Evolutionary conservation across 2,329 filamentous ascomycete species (phyloP).

Genomic region (Penicillium occitanis): DNA sequence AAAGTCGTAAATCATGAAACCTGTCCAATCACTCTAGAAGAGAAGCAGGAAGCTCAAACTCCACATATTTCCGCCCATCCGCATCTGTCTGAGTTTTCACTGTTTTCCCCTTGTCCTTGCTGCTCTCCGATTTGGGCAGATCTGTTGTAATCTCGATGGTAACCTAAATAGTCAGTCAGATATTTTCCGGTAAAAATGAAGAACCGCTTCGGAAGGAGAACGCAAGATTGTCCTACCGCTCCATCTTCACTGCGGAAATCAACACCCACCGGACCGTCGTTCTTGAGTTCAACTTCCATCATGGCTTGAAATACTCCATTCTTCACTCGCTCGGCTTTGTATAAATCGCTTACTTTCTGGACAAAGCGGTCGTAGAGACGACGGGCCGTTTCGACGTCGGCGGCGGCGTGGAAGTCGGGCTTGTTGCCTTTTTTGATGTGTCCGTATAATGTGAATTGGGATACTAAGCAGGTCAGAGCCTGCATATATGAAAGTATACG

Average conservation of each 20-base stretch:
- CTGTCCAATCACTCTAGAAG: conserved; percentile 25
- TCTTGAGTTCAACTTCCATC: conserved; percentile 95
- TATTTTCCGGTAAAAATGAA: conserved; percentile 23
- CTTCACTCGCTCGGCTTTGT: conserved; percentile 74
- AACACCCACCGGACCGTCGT: conserved; percentile 73
- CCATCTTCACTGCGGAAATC: conserved; percentile 58
- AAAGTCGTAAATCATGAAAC: background rate
- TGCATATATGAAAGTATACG: background rate
- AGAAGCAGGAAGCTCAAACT: conserved; percentile 26
- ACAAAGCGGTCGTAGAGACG: conserved; percentile 83
- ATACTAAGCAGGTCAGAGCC: conserved; percentile 60
- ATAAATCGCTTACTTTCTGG: conserved; percentile 69
- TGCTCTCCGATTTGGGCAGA: conserved; percentile 40
- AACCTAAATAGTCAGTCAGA: conserved; percentile 33
- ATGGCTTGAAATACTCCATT: conserved; percentile 97
- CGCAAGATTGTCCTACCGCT: conserved; percentile 48
- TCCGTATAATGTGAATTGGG: conserved; percentile 92
- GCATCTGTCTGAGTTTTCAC: conserved; percentile 16
- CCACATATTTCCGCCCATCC: conserved; percentile 13
- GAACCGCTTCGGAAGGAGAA: conserved; percentile 32
- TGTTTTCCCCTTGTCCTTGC: conserved; percentile 18
- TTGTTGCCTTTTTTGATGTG: conserved; percentile 95
- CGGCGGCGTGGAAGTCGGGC: conserved; percentile 89
- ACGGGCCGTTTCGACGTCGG: conserved; percentile 73
- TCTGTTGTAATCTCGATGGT: conserved; percentile 51